phyloP scores from a whole-genome alignment of 2,329 filamentous ascomycete species.

The Mariannaea elegans region DNA sequence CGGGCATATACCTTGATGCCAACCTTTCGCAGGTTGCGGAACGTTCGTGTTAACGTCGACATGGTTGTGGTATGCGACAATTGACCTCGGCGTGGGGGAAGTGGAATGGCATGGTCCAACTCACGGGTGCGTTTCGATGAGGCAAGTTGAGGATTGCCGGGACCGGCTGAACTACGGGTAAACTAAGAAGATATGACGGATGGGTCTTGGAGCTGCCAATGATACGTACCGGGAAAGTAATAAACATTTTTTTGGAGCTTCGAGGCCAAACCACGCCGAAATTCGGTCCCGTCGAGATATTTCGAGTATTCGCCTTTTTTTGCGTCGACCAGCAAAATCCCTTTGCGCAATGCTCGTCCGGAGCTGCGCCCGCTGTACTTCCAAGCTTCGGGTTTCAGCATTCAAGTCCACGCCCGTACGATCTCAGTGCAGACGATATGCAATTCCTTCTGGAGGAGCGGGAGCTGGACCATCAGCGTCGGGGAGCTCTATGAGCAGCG shows the following conservation, averaged over 20 bases:
- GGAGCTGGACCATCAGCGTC: constrained; percentile 39
- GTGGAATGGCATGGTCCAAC: constrained; percentile 16
- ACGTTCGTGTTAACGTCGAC: constrained; percentile 89
- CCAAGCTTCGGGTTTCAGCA: constrained; percentile 36
- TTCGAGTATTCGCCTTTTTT: neutral
- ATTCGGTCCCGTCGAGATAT: neutral
- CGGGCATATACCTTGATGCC: constrained; percentile 78
- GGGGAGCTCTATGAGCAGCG: constrained; percentile 28
- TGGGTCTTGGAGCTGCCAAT: constrained; percentile 27
- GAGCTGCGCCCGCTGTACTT: constrained; percentile 45
- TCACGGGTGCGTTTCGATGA: constrained; percentile 21
- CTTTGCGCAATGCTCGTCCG: constrained; percentile 46
- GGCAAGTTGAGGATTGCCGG: constrained; percentile 35
- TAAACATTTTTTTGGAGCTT: constrained; percentile 31
- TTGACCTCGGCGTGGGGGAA: constrained; percentile 33
- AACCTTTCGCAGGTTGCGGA: constrained; percentile 86
- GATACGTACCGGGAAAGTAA: constrained; percentile 29
- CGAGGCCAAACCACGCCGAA: neutral
- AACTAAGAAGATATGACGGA: neutral
- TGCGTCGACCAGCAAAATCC: constrained; percentile 1
- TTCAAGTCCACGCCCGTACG: constrained; percentile 41
- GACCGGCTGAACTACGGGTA: constrained; percentile 45
- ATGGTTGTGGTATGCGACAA: constrained; percentile 63
- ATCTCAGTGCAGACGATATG: constrained; percentile 52
- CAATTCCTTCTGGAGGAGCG: constrained; percentile 42